phyloP scores from a whole-genome alignment of 148 eudicot species.

The Amaranthus cruentus region DNA sequence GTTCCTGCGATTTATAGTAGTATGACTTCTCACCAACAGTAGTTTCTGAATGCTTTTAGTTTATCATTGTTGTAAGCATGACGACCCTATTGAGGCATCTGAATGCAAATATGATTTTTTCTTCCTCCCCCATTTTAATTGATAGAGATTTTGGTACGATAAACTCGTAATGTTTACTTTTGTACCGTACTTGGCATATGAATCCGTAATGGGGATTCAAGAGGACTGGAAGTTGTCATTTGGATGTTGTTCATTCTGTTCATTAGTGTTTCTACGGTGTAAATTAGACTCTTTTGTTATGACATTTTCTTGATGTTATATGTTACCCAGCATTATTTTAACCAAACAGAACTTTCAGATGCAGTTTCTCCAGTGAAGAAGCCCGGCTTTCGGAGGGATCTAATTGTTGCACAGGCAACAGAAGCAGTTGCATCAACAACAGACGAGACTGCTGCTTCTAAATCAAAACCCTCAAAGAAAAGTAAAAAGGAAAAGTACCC shows the following conservation, averaged over 20 bases:
- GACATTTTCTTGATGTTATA: not conserved
- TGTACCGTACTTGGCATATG: too few relatives aligned
- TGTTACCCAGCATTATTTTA: not conserved
- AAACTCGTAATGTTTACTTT: too few relatives aligned
- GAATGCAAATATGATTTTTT: too few relatives aligned
- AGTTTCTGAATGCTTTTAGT: too few relatives aligned
- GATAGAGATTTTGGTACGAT: too few relatives aligned
- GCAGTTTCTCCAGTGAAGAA: constrained; percentile 13
- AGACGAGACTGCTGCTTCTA: constrained; percentile 3
- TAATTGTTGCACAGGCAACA: constrained; percentile 22
- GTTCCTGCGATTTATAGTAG: too few relatives aligned
- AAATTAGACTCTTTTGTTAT: not conserved
- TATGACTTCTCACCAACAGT: too few relatives aligned
- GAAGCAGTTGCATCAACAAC: constrained; percentile 26
- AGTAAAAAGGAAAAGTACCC: constrained; percentile 25
- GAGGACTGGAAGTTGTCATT: too few relatives aligned
- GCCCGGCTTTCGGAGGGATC: constrained; percentile 13
- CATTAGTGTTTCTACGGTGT: not conserved
- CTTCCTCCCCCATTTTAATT: too few relatives aligned
- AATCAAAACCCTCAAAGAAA: constrained; percentile 27
- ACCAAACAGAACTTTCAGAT: not conserved
- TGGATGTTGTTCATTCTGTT: not conserved
- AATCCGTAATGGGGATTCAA: too few relatives aligned
- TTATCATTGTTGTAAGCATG: too few relatives aligned
- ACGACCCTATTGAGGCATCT: too few relatives aligned